Percentiles rank a stretch among this genome's conserved stretches.
phyloP scores from a whole-genome alignment of 2,329 filamentous ascomycete genomes.

The Penicillium capsulatum region DNA sequence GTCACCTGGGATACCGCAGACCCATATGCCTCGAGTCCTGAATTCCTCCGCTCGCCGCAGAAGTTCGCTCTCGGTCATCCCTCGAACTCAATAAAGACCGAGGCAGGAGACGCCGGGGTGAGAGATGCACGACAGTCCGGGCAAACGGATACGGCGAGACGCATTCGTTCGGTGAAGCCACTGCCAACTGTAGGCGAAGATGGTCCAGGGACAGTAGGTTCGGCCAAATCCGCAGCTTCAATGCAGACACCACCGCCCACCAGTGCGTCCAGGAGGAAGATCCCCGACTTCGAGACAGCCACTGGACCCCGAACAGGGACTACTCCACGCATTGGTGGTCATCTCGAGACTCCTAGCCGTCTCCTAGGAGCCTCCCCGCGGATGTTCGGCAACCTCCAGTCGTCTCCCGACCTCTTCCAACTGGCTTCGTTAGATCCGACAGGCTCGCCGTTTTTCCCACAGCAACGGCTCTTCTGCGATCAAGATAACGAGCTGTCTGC shows the following conservation, averaged over 20 bases:
- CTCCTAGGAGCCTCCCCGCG: slow-evolving; percentile 44
- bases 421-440: slow-evolving; percentile 50
- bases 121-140: slow-evolving; percentile 23
- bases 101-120: background rate
- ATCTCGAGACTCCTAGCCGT: slow-evolving; percentile 46
- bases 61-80: slow-evolving; percentile 36
- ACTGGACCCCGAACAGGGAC: slow-evolving; percentile 20
- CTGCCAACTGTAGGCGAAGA: slow-evolving; percentile 27
- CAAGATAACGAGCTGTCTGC: slow-evolving; percentile 32
- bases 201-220: slow-evolving; percentile 32
- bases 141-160: slow-evolving; percentile 34
- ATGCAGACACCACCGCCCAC: slow-evolving; percentile 62
- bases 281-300: slow-evolving; percentile 31
- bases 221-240: slow-evolving; percentile 42
- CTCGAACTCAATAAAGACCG: slow-evolving; percentile 23
- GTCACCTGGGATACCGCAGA: slow-evolving; percentile 47
- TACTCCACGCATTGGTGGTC: slow-evolving; percentile 22
- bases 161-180: slow-evolving; percentile 29
- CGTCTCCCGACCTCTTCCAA: slow-evolving; percentile 56
- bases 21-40: slow-evolving; percentile 46
- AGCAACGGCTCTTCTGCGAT: slow-evolving; percentile 51
- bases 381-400: slow-evolving; percentile 53
- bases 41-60: slow-evolving; percentile 43
- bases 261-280: slow-evolving; percentile 51
- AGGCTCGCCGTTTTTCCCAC: slow-evolving; percentile 55